Base-by-base conservation (phyloP, 768 basidiomycete species). In the Naganishia friedmannii region DNA sequence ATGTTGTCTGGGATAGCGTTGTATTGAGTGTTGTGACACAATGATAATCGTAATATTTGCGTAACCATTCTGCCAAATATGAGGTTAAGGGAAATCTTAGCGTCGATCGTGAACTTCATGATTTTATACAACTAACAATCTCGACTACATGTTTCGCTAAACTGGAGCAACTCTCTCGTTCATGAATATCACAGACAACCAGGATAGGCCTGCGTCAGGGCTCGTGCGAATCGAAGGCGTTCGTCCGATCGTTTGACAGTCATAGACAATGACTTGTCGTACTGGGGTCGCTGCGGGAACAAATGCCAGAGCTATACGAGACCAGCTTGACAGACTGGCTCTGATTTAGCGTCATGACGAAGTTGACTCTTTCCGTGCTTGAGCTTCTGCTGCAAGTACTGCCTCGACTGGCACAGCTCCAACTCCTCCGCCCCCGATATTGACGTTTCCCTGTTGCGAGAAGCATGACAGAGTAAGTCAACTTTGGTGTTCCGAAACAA, bases 371-470 rank as follows among this genome's bases (percentile, higher is more conserved):
- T 63, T 45, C 28, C 60, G 29, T 28, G 68, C 79, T 13, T 67
- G 39, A 2, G 72, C 77, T 71, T 79, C 79, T 17, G 74, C 76
- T 28, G 75, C 68, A 34, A 80, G 65, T 4, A 74, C 76, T 37
- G 74, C 76, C 51, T 80, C 78, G 7, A 80, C 77, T 1, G 74
- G 74, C 34, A 78, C 76, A 26, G 79, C 79, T 46, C 79, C 79
- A 23, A 80, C 74, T 46, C 79, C 79, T 48, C 75, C 74, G 9
- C 77, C 77, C 15, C 78, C 77, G 55, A 78, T 75, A 29, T 76
- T 73, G 1, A 80, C 74, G 34, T 80, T 76, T 32, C 74, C 58
- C 8, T 77, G 74, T 77, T 77, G 48, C 19, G 13, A 2, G 29
- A 48, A 51, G 39, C 46, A 23, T 31, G 10, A 26, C 15, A 23